Percentiles rank a stretch among this genome's conserved stretches.
These are phyloP conservation scores for Adansonia grandidieri DNA, from an alignment of 441 rosid species.

Conservation along the genomic window DNA sequence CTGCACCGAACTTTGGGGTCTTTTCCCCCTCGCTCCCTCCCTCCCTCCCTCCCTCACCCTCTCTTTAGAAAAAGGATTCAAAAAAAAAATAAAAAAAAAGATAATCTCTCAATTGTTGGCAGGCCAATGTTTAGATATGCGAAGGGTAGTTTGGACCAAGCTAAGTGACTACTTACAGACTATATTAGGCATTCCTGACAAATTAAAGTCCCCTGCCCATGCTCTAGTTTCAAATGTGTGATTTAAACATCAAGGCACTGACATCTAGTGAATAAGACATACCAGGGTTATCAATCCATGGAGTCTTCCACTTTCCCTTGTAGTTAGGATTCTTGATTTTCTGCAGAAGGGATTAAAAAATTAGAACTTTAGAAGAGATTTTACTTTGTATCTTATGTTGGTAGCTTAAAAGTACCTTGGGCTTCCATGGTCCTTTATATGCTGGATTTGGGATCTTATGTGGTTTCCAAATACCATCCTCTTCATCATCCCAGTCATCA, in stretches of 20 bases:
- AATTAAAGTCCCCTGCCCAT: constrained; percentile 4
- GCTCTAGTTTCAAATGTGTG: neutral
- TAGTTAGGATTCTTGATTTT: constrained; percentile 89
- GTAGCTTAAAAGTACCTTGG: constrained; percentile 54
- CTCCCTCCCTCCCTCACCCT: neutral
- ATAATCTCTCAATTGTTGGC: neutral
- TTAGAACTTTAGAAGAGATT: constrained; percentile 20
- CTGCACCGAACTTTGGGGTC: neutral
- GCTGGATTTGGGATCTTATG: constrained; percentile 86
- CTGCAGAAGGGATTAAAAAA: constrained; percentile 41
- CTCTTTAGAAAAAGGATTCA: neutral
- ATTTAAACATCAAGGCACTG: constrained; percentile 8
- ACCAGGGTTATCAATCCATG: constrained; percentile 96
- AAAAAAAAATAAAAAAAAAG: neutral
- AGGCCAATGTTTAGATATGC: neutral
- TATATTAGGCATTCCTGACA: neutral
- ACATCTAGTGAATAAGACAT: constrained; percentile 22
- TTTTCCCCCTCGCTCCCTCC: neutral
- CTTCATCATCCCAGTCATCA: constrained; percentile 89
- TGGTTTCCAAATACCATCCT: constrained; percentile 73
- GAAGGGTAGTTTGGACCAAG: neutral
- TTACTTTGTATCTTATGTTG: neutral
- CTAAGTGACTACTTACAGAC: neutral
- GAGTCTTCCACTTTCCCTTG: constrained; percentile 91
- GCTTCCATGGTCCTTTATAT: constrained; percentile 92